Evolutionary conservation across 2,329 filamentous ascomycete species (phyloP), one percentile per base, ranked within the genome.

Genomic region (Neofusicoccum parvum): DNA sequence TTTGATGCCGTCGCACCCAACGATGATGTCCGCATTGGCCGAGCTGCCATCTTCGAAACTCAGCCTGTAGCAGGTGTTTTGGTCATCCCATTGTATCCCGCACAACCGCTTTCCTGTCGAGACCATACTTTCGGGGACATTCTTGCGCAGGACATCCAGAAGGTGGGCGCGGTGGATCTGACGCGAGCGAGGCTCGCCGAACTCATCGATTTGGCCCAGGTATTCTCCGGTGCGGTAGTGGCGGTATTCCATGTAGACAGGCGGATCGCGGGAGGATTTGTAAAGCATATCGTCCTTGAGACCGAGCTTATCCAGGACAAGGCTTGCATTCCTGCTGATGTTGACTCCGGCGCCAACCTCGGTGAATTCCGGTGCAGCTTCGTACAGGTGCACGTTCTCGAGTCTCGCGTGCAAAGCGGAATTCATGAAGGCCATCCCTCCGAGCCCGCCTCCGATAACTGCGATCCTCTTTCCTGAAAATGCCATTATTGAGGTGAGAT

Each of bases 331-430:
- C n/a, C 74, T 71, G 10, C 73, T 75, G 65, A 79, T 78, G 36
- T 75, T 76, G 49, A 79, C 75, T 1, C 76, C 76, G 2, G 77
- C 76, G 6, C 77, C 77, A 36, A 79, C 76, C 65, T 78, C 76
- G 12, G 70, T 70, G 62, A 79, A 79, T 20, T 77, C 72, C 1
- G 69, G 62, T 3, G 77, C 76, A 68, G 77, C 75, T 54, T 79
- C 77, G 68, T 78, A 78, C 34, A 78, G 69, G 23, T 72, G 72
- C 14, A 77, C 68, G 6, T 76, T 71, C 46, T 72, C 72, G 27
- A 74, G 68, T 4, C 72, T 73, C 63, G 71, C 68, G 41, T 79
- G 72, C 2, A 78, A 70, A 17, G 76, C 76, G 45, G 75, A 75
- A 50, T 76, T 78, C 54, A 78, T 69, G 59, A 76, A 74, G 5